Percentiles rank a stretch among this genome's conserved stretches.
Evolutionary conservation across 179 eudicot species (phyloP).

Genomic region (Silene noctiflora): DNA sequence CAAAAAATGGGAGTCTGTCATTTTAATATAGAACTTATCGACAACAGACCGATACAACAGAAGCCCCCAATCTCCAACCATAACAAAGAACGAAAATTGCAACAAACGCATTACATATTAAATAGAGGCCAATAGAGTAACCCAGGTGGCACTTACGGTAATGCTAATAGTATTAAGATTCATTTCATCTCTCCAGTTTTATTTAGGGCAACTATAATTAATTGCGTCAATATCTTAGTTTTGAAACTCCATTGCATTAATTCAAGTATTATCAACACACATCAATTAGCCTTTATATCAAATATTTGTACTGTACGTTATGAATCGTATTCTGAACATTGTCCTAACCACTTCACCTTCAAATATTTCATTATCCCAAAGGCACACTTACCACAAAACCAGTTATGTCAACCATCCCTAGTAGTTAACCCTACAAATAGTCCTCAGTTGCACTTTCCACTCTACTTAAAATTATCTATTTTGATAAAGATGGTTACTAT

Average conservation of each 20-base stretch:
- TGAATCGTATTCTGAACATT: not conserved
- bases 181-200: not conserved
- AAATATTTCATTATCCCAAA: not conserved
- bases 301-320: not conserved
- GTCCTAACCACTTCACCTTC: not conserved
- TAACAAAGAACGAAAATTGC: not conserved
- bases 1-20: not conserved
- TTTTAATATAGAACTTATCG: not conserved
- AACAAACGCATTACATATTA: not conserved
- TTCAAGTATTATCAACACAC: not conserved
- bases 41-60: not conserved
- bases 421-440: not conserved
- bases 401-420: not conserved
- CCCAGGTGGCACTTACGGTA: not conserved
- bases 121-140: not conserved
- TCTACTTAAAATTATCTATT: not conserved
- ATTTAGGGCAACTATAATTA: not conserved
- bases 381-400: not conserved
- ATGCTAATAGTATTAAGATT: constrained; percentile 2
- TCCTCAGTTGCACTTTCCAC: constrained; percentile 1
- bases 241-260: not conserved
- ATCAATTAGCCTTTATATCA: not conserved
- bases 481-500: not conserved
- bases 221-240: not conserved
- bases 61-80: constrained; percentile 2